Evolutionary conservation across 2,329 filamentous ascomycete genomes (phyloP).

Genomic region (Blastomyces emzantsi): DNA sequence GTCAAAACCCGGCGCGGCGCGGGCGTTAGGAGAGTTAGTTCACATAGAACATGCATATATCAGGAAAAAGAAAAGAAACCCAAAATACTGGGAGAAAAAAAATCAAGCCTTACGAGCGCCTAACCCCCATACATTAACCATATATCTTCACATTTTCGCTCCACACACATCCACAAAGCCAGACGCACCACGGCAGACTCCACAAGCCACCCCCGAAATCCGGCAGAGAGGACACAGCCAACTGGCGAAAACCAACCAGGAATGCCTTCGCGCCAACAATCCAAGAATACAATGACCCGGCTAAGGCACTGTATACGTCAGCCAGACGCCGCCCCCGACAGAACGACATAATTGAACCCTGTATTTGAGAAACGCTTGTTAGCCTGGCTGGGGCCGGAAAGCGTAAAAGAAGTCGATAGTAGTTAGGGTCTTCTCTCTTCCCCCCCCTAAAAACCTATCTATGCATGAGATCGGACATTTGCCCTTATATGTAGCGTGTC

Average conservation of each 20-base stretch:
- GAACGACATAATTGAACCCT: not conserved
- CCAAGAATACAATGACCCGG: not conserved
- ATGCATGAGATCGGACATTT: not conserved
- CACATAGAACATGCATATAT: not conserved
- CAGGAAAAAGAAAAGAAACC: not conserved
- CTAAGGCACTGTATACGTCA: slow-evolving; percentile 1
- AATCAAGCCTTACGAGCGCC: not conserved
- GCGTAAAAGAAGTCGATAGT: not conserved
- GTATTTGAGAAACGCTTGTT: not conserved
- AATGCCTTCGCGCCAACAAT: not conserved
- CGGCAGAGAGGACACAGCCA: not conserved
- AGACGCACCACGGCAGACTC: not conserved
- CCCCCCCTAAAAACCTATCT: not conserved
- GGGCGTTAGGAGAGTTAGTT: not conserved
- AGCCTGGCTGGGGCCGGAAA: too few relatives aligned
- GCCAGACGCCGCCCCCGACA: not conserved
- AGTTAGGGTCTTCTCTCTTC: not conserved
- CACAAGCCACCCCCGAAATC: not conserved
- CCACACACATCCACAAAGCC: not conserved
- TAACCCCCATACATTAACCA: not conserved
- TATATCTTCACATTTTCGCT: not conserved
- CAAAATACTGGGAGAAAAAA: not conserved
- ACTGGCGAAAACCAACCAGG: not conserved
- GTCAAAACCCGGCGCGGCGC: slow-evolving; percentile 6
- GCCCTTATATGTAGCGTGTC: not conserved